A percentile compares a stretch with the other conserved stretches of the same genome.
Evolutionary conservation across 257 asterid species (phyloP).

Genomic region (Schizonepeta tenuifolia): DNA sequence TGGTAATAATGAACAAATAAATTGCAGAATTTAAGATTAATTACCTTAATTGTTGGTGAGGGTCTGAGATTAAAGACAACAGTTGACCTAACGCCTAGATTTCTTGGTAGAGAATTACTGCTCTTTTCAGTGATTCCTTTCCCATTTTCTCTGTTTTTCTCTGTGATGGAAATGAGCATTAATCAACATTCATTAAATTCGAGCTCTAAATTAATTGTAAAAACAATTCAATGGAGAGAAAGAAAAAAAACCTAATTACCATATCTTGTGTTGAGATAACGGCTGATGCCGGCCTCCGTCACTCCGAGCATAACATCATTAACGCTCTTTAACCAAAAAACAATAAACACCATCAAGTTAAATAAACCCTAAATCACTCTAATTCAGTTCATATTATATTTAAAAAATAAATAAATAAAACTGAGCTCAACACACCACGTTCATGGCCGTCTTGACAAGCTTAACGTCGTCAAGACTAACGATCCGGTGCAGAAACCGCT

Average conservation of each 20-base stretch:
- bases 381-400: neutral
- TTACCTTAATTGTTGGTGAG: constrained; percentile 43
- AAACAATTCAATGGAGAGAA: neutral
- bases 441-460: constrained; percentile 49
- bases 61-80: constrained; percentile 49
- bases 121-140: constrained; percentile 5
- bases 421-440: constrained; percentile 36
- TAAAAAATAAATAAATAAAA: neutral
- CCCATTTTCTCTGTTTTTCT: neutral
- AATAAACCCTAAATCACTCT: neutral
- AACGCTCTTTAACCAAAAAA: neutral
- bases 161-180: neutral
- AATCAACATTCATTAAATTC: neutral
- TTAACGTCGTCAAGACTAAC: constrained; percentile 50
- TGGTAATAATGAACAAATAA: too few species aligned
- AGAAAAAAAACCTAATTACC: neutral
- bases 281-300: constrained; percentile 22
- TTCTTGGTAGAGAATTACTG: constrained; percentile 34
- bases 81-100: constrained; percentile 42
- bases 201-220: neutral
- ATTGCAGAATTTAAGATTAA: neutral
- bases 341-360: too few species aligned
- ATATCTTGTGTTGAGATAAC: constrained; percentile 8
- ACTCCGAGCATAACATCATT: constrained; percentile 21
- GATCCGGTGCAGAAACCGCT: constrained; percentile 39